phyloP scores from a whole-genome alignment of 768 basidiomycete genomes.

The Guyanaporus albipodus region DNA sequence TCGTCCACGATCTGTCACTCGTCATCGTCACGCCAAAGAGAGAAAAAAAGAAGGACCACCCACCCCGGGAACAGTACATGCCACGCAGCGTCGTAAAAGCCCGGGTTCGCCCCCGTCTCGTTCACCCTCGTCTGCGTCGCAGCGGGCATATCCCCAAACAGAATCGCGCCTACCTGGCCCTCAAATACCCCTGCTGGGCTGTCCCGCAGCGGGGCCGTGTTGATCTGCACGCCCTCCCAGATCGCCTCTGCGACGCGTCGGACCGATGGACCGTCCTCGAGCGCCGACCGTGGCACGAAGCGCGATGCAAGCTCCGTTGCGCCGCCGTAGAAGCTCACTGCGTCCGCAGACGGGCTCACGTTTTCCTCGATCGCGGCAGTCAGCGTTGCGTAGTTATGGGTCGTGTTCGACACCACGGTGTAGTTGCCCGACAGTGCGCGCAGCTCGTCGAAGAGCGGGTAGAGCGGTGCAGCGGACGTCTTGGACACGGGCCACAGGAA shows the following conservation, averaged over 20 bases:
- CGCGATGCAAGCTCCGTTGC: slow-evolving; percentile 11
- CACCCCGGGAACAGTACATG: slow-evolving; percentile 9
- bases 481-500: slow-evolving; percentile 9
- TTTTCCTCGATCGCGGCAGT: slow-evolving; percentile 1
- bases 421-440: slow-evolving; percentile 8
- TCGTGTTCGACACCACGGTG: slow-evolving; percentile 10
- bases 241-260: slow-evolving; percentile 15
- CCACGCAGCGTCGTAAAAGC: slow-evolving; percentile 16
- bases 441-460: slow-evolving; percentile 15
- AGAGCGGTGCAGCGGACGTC: slow-evolving; percentile 7
- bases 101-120: slow-evolving; percentile 19
- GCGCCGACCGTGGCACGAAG: slow-evolving; percentile 12
- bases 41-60: too few relatives aligned
- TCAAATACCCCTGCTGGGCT: not conserved
- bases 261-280: slow-evolving; percentile 2
- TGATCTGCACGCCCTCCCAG: slow-evolving; percentile 13
- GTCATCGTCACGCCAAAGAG: too few relatives aligned
- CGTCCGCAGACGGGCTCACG: slow-evolving; percentile 8
- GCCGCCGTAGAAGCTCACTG: slow-evolving; percentile 7
- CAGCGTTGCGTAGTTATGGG: slow-evolving; percentile 13
- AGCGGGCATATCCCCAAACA: slow-evolving; percentile 16
- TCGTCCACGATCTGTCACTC: slow-evolving; percentile 1
- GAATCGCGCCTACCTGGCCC: not conserved
- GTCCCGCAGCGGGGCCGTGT: not conserved
- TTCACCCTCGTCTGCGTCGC: slow-evolving; percentile 6